Evolutionary conservation across 2,329 filamentous ascomycete genomes (phyloP).

Genomic region (Clonostachys rosea): DNA sequence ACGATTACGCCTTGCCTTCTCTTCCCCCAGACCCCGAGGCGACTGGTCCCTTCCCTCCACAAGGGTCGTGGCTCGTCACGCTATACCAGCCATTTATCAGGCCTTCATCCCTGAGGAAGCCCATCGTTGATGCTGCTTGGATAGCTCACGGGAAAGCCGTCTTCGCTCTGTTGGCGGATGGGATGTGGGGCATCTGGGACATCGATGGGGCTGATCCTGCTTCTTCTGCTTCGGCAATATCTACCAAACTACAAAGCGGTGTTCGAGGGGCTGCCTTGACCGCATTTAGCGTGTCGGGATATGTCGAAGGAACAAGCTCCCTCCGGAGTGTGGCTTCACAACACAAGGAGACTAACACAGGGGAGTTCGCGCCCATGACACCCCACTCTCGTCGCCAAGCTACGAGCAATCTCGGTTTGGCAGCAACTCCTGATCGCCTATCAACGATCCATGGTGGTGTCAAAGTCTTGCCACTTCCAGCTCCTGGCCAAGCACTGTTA

Average conservation of each 20-base stretch:
- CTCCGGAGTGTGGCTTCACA: conserved; percentile 34
- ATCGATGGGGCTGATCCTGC: conserved; percentile 52
- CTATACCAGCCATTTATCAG: conserved; percentile 53
- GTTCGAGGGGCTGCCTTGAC: conserved; percentile 55
- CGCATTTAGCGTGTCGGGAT: conserved; percentile 52
- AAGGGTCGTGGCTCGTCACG: conserved; percentile 62
- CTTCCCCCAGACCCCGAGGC: conserved; percentile 46
- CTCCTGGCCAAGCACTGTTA: conserved; percentile 32
- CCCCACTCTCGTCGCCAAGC: conserved; percentile 55
- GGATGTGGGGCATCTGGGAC: conserved; percentile 66
- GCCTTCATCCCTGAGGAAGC: conserved; percentile 46
- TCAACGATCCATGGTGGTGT: conserved; percentile 48
- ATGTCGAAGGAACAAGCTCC: conserved; percentile 54
- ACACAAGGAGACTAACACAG: conserved; percentile 27
- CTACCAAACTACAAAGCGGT: conserved; percentile 45
- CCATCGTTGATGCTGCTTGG: conserved; percentile 59
- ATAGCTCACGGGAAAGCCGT: conserved; percentile 56
- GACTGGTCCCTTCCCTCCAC: conserved; percentile 45
- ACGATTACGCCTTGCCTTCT: conserved; percentile 53
- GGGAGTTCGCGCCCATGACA: conserved; percentile 60
- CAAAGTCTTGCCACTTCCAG: conserved; percentile 39
- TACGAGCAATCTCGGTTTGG: conserved; percentile 35
- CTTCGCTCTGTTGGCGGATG: conserved; percentile 54
- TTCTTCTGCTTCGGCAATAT: conserved; percentile 30
- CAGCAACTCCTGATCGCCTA: conserved; percentile 43